phyloP scores from a whole-genome alignment of 768 basidiomycete species.

The Pholiota microspora region DNA sequence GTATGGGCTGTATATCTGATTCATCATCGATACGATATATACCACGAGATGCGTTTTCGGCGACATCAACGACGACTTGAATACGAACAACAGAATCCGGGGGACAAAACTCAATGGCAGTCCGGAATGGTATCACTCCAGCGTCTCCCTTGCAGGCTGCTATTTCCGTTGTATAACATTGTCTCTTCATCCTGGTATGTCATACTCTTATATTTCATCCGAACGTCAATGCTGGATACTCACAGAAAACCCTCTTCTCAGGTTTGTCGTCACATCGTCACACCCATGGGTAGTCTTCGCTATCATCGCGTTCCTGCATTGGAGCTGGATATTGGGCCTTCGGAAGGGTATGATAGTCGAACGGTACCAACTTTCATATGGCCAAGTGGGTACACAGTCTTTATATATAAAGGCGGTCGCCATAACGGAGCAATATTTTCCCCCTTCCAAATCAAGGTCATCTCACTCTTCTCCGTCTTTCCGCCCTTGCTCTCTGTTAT shows the following conservation, averaged over 20 bases:
- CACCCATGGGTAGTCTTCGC: slow-evolving; percentile 16
- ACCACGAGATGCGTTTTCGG: slow-evolving; percentile 1
- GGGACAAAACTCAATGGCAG: too few species aligned
- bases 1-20: slow-evolving; percentile 17
- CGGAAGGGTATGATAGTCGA: slow-evolving; percentile 8
- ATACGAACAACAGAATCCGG: background rate
- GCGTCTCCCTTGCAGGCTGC: too few species aligned
- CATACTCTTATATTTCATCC: background rate
- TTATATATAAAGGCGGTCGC: too few species aligned
- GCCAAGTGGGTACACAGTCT: too few species aligned
- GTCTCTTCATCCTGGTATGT: background rate
- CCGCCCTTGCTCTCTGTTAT: background rate
- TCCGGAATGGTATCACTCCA: too few species aligned
- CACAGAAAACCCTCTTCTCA: background rate
- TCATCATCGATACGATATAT: slow-evolving; percentile 13
- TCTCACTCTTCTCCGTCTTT: background rate
- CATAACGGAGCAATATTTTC: too few species aligned
- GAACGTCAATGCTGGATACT: too few species aligned
- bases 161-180: background rate
- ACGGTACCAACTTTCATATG: slow-evolving; percentile 12
- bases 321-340: slow-evolving; percentile 17
- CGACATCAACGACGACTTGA: too few species aligned
- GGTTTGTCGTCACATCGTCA: slow-evolving; percentile 7
- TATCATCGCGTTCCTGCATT: slow-evolving; percentile 14
- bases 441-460: background rate